A percentile compares a stretch with the other conserved stretches of the same genome.
phyloP scores from a whole-genome alignment of 2,329 filamentous ascomycete genomes.

The Cercospora janseana region DNA sequence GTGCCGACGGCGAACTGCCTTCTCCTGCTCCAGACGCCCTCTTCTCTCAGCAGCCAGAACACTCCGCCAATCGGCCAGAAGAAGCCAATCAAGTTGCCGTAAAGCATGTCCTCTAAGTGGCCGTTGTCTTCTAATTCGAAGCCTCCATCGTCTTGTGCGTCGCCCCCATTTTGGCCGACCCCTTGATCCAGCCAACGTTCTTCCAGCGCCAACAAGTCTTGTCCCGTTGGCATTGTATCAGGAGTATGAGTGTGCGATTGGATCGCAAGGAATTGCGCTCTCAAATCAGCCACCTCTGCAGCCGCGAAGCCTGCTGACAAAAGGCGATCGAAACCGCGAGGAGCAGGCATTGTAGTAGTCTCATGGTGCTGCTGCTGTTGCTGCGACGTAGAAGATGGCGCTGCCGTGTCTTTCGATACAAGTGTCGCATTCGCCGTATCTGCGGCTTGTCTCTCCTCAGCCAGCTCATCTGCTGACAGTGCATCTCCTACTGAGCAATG shows the following conservation, averaged over 20 bases:
- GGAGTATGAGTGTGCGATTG: constrained; percentile 79
- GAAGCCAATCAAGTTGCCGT: constrained; percentile 87
- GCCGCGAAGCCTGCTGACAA: constrained; percentile 76
- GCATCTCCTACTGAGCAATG: constrained; percentile 85
- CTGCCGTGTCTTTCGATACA: constrained; percentile 33
- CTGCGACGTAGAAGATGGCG: constrained; percentile 23
- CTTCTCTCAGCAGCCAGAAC: constrained; percentile 80
- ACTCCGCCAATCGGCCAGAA: constrained; percentile 88
- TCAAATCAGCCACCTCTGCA: constrained; percentile 77
- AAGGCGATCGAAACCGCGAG: constrained; percentile 84
- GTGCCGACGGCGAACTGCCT: constrained; percentile 84
- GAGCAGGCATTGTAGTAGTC: constrained; percentile 53
- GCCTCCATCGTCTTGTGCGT: constrained; percentile 44
- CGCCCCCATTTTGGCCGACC: constrained; percentile 36
- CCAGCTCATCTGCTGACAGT: constrained; percentile 67
- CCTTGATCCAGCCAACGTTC: constrained; percentile 81
- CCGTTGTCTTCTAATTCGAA: constrained; percentile 58
- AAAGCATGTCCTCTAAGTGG: constrained; percentile 79
- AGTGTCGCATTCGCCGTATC: constrained; percentile 41
- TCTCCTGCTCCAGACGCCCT: constrained; percentile 80
- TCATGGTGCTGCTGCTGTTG: constrained; percentile 7
- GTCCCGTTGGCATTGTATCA: constrained; percentile 80
- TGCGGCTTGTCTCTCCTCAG: constrained; percentile 55
- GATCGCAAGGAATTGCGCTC: constrained; percentile 84
- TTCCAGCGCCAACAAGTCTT: constrained; percentile 73